Evolutionary conservation across 805 yeast genomes (phyloP), one percentile per base, ranked within the genome.

Genomic region (Candida odintsovae): DNA sequence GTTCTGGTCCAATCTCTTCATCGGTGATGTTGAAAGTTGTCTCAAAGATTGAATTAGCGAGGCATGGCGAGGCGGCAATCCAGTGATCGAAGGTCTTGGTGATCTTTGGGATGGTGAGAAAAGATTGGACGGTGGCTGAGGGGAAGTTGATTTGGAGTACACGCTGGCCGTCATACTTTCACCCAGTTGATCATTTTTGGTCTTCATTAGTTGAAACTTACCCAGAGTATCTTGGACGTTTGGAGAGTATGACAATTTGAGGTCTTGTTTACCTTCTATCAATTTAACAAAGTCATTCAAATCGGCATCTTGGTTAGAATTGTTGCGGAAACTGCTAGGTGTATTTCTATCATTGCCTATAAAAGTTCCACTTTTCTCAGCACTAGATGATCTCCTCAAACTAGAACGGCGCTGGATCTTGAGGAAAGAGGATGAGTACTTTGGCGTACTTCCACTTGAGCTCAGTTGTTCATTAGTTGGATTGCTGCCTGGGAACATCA

Each of bases 371-470:
- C 55, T 57, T 10, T 33, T 33, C 20, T 62, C 67, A 6, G 54
- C 43, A 29, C 61, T 56, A 11, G 65, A 65, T 4, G 70, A 62
- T 46, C 69, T 58, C 49, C 67, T 64, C 13, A 67, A 46, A 49
- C 72, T 65, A 11, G 77, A 67, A 42, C 67, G 66, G 20, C 86
- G 70, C n/a, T 83, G 73, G 42, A 86, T 67, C n/a, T 82, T 80
- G 0, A 87, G 86, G 62, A 83, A 83, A 0, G 90, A 82, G 1
- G 92, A 80, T 2, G 87, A 76, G 53, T 82, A 84, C 51, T 81
- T 73, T 2, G 86, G 83, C 0, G 82, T 69, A 22, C 72, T 59
- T 6, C 66, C 74, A 59, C 72, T 71, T 42, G 68, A 65, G 33
- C 68, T 64, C 35, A 66, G 63, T 21, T 63, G 56, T 16, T 53